Conservation (phyloP, 176 grass and related monocot species). For the Bolboschoenus planiculmis region DNA sequence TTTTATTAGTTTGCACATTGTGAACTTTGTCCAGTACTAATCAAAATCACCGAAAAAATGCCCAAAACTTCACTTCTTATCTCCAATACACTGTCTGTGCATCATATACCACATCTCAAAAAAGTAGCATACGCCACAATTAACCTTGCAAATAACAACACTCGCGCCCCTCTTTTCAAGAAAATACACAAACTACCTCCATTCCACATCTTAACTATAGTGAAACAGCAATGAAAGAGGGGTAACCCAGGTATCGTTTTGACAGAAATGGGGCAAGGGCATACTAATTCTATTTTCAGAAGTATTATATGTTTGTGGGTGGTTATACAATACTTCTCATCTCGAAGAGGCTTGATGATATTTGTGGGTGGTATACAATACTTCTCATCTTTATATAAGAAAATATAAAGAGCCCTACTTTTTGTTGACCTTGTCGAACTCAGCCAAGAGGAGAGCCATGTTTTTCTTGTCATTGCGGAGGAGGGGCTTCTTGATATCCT, state of each 20-base stretch:
- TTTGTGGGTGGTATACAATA: background rate
- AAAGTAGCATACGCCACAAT: background rate
- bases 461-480: conserved; percentile 90
- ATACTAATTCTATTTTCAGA: background rate
- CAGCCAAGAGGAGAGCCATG: conserved; percentile 59
- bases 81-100: background rate
- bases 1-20: background rate
- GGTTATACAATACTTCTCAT: background rate
- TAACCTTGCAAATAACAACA: background rate
- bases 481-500: conserved; percentile 93
- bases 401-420: conserved; percentile 48
- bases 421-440: conserved; percentile 90
- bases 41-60: background rate
- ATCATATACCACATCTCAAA: background rate
- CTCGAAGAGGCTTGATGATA: conserved; percentile 9
- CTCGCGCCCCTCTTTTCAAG: background rate
- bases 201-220: background rate
- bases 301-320: background rate
- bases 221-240: background rate
- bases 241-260: background rate
- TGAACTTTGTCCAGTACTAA: background rate
- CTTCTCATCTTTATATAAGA: background rate
- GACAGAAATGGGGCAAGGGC: background rate
- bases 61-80: background rate
- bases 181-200: background rate